A percentile compares a stretch with the other conserved stretches of the same genome.
phyloP scores from a whole-genome alignment of 2,329 filamentous ascomycete species.

The Reticulascus tulasneorum region DNA sequence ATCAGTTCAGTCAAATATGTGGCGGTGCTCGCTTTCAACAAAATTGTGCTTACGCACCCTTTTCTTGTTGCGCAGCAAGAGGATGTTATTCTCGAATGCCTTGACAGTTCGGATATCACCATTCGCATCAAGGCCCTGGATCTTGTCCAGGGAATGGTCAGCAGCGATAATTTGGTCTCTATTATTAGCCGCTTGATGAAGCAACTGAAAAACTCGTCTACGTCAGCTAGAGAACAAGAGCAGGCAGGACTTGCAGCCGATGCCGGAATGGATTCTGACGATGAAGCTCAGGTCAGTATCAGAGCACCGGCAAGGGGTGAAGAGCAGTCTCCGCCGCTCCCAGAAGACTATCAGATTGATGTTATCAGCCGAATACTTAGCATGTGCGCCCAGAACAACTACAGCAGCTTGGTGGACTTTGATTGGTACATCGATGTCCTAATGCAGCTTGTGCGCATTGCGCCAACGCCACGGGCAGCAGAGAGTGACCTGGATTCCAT shows the following conservation, averaged over 20 bases:
- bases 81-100: slow-evolving; percentile 93
- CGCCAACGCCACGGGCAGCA: slow-evolving; percentile 44
- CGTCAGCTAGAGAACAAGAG: slow-evolving; percentile 45
- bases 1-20: slow-evolving; percentile 84
- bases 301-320: slow-evolving; percentile 26
- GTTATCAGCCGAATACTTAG: slow-evolving; percentile 79
- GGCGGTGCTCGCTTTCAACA: slow-evolving; percentile 89
- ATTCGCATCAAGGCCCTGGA: slow-evolving; percentile 92
- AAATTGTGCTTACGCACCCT: slow-evolving; percentile 85
- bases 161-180: slow-evolving; percentile 73
- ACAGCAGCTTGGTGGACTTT: slow-evolving; percentile 81
- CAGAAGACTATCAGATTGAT: slow-evolving; percentile 79
- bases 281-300: slow-evolving; percentile 43
- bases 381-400: slow-evolving; percentile 89
- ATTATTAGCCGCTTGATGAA: slow-evolving; percentile 85
- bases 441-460: slow-evolving; percentile 74
- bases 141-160: slow-evolving; percentile 91
- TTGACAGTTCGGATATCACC: slow-evolving; percentile 92
- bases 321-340: slow-evolving; percentile 57
- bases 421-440: slow-evolving; percentile 96
- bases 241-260: slow-evolving; percentile 41
- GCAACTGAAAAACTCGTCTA: slow-evolving; percentile 71
- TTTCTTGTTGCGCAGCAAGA: slow-evolving; percentile 87
- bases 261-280: slow-evolving; percentile 42
- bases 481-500: slow-evolving; percentile 32